Conservation (phyloP, 768 basidiomycete species). For the Agaricus bisporus region DNA sequence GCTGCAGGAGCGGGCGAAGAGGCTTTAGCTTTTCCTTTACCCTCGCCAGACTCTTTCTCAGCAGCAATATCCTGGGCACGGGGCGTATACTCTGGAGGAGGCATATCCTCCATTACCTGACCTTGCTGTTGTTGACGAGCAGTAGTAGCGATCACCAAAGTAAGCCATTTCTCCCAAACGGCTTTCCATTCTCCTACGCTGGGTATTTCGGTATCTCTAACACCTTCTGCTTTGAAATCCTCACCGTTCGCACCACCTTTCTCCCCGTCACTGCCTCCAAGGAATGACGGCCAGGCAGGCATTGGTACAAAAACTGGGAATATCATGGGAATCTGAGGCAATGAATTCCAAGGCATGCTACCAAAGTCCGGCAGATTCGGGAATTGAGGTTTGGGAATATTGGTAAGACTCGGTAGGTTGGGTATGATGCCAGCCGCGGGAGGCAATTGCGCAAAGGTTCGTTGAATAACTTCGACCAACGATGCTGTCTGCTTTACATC, state of each 20-base stretch:
- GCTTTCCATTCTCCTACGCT: conserved; percentile 54
- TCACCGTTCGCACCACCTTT: conserved; percentile 16
- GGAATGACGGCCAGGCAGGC: conserved; percentile 59
- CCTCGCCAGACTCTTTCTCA: background rate
- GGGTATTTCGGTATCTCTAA: conserved; percentile 29
- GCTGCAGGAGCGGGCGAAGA: background rate
- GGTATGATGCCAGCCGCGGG: conserved; percentile 48
- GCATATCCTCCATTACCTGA: conserved; percentile 34
- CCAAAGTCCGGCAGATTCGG: conserved; percentile 47
- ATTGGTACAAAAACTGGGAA: conserved; percentile 76
- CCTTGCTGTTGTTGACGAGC: conserved; percentile 29
- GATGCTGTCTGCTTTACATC: conserved; percentile 46
- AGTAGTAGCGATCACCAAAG: conserved; percentile 44
- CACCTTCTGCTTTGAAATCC: conserved; percentile 18
- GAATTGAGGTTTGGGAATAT: conserved; percentile 48
- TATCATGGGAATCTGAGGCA: conserved; percentile 68
- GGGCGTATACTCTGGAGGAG: conserved; percentile 73
- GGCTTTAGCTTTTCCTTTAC: conserved; percentile 3
- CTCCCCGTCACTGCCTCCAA: conserved; percentile 34
- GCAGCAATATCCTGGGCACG: conserved; percentile 26
- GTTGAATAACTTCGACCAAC: conserved; percentile 69
- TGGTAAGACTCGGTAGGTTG: conserved; percentile 27
- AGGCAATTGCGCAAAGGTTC: conserved; percentile 60
- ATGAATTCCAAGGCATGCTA: conserved; percentile 51
- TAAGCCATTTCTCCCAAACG: conserved; percentile 75